Evolutionary conservation across 2,329 filamentous ascomycete genomes (phyloP).

Genomic region (Fusarium lateritium): DNA sequence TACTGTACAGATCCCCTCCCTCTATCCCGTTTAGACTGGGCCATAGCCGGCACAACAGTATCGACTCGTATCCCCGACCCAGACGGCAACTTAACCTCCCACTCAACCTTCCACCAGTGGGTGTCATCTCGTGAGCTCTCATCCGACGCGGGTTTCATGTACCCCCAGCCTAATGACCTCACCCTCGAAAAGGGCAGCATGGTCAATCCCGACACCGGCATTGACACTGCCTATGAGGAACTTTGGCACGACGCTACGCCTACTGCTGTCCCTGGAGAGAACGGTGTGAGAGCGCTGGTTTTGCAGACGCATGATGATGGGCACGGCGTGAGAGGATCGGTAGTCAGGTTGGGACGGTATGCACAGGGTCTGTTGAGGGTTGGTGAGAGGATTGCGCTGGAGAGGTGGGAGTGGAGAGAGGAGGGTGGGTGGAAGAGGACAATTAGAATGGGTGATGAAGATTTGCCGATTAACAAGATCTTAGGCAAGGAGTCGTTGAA

Average conservation of each 20-base stretch:
- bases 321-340: constrained; percentile 60
- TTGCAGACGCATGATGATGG: constrained; percentile 31
- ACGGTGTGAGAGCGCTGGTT: constrained; percentile 10
- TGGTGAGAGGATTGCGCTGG: constrained; percentile 60
- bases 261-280: constrained; percentile 31
- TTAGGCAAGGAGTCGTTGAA: constrained; percentile 25
- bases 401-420: constrained; percentile 67
- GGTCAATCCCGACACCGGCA: constrained; percentile 69
- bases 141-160: constrained; percentile 71
- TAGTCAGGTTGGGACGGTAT: constrained; percentile 67
- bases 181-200: constrained; percentile 72
- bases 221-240: constrained; percentile 73
- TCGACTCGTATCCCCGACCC: constrained; percentile 51
- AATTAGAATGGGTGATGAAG: constrained; percentile 53
- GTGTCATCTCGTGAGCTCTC: constrained; percentile 68
- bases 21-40: constrained; percentile 71
- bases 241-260: constrained; percentile 69
- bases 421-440: constrained; percentile 54
- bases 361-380: constrained; percentile 70
- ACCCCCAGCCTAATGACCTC: constrained; percentile 56
- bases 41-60: constrained; percentile 70
- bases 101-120: constrained; percentile 70
- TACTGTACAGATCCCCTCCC: constrained; percentile 35
- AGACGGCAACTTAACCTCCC: constrained; percentile 48
- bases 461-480: constrained; percentile 54